Conservation (phyloP, 257 asterid genomes). For the Solanum chmielewskii region DNA sequence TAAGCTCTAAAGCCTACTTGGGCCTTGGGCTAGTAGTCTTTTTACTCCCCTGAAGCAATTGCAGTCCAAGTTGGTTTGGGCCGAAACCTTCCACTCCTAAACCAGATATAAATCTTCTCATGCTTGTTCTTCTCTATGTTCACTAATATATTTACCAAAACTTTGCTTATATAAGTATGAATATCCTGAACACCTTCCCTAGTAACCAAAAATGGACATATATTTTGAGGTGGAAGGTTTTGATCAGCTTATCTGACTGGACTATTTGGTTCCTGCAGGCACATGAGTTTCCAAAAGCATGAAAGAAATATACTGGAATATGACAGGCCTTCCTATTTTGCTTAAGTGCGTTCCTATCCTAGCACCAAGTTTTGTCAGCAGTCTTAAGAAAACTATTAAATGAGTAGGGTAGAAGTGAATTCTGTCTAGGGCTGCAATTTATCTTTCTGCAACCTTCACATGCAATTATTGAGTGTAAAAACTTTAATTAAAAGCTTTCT, state of each 20-base stretch:
- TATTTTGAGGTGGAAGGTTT: slow-evolving; percentile 23
- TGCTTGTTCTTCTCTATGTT: not conserved
- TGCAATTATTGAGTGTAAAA: not conserved
- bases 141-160: not conserved
- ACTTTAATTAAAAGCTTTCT: not conserved
- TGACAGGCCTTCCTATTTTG: slow-evolving; percentile 58
- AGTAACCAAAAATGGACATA: slow-evolving; percentile 1
- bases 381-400: slow-evolving; percentile 12
- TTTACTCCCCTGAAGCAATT: not conserved
- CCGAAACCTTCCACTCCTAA: not conserved
- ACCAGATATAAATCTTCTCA: not conserved
- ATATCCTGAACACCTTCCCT: not conserved
- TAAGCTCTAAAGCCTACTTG: not conserved
- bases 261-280: slow-evolving; percentile 98
- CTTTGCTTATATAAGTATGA: not conserved
- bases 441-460: not conserved
- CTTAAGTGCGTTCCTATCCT: slow-evolving; percentile 19
- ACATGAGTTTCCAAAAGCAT: slow-evolving; percentile 88
- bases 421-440: not conserved
- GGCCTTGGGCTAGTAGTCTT: not conserved
- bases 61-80: not conserved
- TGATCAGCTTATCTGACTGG: slow-evolving; percentile 57
- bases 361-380: slow-evolving; percentile 3
- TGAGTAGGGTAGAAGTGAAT: not conserved
- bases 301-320: slow-evolving; percentile 58